Base-by-base conservation (phyloP, 495 filamentous ascomycete species). In the Corynascus novoguineensis region DNA sequence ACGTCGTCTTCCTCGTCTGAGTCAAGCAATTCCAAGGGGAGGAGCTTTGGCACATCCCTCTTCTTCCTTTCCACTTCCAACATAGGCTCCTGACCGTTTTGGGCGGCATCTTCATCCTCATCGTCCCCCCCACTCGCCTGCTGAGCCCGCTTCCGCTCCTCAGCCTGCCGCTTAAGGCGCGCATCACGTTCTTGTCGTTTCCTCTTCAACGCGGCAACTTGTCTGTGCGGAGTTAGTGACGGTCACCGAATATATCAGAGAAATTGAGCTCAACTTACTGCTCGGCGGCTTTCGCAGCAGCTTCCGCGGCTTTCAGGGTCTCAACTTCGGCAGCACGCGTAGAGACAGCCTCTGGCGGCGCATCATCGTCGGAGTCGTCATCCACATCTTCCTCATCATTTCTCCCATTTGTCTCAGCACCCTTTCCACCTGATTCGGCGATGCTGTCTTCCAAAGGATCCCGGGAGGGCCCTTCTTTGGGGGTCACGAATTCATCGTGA, bases 101-200 rank as follows among this genome's bases (percentile, higher is more conserved):
- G 62, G 35, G 58, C 59, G 10, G 12, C 59, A 24, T 56, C 63
- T 11, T 57, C 59, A 3, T 60, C 58, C 4, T 41, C 63, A 2
- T 60, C 57, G 9, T 59, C 56, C 11, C 15, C 24, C 14, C 28
- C 11, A 14, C 41, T 42, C 17, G 48, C 22, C 25, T 59, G 50
- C 27, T 66, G 50, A 6, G 55, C 27, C 24, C 66, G 65, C 57
- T 75, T 73, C 41, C 67, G 69, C 54, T 71, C 63, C 66, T 71
- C 64, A 7, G 74, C 75, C 64, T 78, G 75, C 50, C 71, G 60
- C 62, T 73, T 76, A 64, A 75, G 68, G 32, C 74, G 66, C 28
- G 65, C 68, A 61, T 76, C 73, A 42, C 72, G 71, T 62, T 71
- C 72, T 58, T 78, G 73, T 24, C 75, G 71, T 54, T 74, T 79